Evolutionary conservation across 2,329 filamentous ascomycete genomes (phyloP).

Genomic region (Aspergillus pseudotamarii): DNA sequence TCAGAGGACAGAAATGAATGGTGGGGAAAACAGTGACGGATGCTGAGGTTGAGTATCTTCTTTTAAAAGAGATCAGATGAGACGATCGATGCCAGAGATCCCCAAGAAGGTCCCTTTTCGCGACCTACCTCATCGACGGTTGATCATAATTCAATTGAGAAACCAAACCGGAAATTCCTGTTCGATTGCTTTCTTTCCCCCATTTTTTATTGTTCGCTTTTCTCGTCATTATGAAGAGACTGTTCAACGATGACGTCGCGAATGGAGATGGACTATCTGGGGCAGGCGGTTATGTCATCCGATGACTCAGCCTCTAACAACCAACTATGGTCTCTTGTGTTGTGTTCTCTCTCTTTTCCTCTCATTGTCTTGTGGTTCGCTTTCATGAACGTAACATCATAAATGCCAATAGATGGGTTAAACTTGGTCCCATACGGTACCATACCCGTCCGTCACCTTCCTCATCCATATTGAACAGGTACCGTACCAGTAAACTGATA

Average conservation of each 20-base stretch:
- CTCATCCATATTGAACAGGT: neutral
- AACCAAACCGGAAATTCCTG: neutral
- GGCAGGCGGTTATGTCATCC: constrained; percentile 11
- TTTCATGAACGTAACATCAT: neutral
- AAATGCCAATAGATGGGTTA: neutral
- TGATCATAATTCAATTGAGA: neutral
- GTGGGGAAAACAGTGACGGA: neutral
- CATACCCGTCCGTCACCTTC: neutral
- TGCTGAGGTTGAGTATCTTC: neutral
- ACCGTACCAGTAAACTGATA: neutral
- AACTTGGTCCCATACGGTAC: neutral
- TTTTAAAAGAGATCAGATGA: neutral
- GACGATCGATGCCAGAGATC: neutral
- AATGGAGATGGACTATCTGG: neutral
- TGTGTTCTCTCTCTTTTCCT: too few relatives aligned
- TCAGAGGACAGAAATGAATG: neutral
- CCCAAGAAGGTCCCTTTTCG: neutral
- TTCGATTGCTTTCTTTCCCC: neutral
- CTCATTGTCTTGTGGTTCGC: too few relatives aligned
- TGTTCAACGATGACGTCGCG: constrained; percentile 13
- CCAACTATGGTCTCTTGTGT: too few relatives aligned
- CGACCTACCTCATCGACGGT: neutral
- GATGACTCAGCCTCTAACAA: constrained; percentile 17
- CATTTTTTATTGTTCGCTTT: neutral
- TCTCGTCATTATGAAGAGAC: neutral